Evolutionary conservation across 306 rosid genomes (phyloP).

Genomic region (Citrullus amarus): DNA sequence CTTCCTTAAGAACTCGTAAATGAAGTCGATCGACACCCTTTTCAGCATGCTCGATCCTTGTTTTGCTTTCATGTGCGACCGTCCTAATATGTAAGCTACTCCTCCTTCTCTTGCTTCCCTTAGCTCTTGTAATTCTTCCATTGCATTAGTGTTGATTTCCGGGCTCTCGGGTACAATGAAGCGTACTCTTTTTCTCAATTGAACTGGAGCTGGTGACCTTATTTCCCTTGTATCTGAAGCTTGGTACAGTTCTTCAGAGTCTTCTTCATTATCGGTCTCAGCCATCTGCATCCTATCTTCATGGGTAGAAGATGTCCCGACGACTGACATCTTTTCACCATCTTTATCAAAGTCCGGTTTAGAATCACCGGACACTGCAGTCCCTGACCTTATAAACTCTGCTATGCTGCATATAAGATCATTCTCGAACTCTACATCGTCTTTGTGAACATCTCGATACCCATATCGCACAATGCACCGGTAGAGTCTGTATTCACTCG

Average conservation of each 20-base stretch:
- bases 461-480: conserved; percentile 87
- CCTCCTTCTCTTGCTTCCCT: conserved; percentile 86
- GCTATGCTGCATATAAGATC: conserved; percentile 83
- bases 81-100: conserved; percentile 70
- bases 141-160: conserved; percentile 26
- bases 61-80: conserved; percentile 67
- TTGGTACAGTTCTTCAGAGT: conserved; percentile 12
- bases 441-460: conserved; percentile 69
- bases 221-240: conserved; percentile 43
- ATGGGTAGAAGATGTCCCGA: conserved; percentile 50
- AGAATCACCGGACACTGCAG: background rate
- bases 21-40: conserved; percentile 50
- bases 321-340: conserved; percentile 46
- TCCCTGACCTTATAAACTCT: conserved; percentile 56
- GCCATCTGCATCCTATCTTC: conserved; percentile 32
- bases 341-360: conserved; percentile 24
- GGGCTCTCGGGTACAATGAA: conserved; percentile 74
- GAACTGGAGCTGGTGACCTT: conserved; percentile 32
- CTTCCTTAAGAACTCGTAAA: conserved; percentile 78
- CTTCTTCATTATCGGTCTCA: conserved; percentile 10
- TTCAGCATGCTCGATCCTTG: conserved; percentile 55
- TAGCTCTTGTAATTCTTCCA: conserved; percentile 56
- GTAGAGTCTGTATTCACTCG: conserved; percentile 53
- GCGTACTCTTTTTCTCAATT: conserved; percentile 54
- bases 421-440: conserved; percentile 70